These are phyloP conservation scores for Capsella rubella DNA, from an alignment of 441 rosid species.

Conservation along the genomic window DNA sequence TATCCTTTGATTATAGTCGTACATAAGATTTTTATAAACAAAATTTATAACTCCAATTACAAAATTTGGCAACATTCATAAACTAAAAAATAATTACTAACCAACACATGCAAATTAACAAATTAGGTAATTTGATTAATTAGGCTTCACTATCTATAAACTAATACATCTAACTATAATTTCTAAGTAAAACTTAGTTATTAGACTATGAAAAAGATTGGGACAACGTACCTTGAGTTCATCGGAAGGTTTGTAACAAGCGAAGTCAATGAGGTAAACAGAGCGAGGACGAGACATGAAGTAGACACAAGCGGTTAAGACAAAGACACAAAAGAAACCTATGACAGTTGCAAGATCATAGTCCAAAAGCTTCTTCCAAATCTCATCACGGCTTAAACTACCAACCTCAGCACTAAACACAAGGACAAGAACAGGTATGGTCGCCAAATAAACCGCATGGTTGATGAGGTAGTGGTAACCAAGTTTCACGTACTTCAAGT, in stretches of 20 bases:
- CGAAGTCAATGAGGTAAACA: constrained; percentile 80
- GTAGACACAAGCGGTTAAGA: constrained; percentile 72
- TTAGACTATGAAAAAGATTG: neutral
- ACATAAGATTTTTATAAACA: neutral
- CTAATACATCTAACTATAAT: neutral
- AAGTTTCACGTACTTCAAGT: constrained; percentile 86
- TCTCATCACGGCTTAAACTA: constrained; percentile 75
- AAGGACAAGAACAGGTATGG: constrained; percentile 75
- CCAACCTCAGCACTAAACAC: constrained; percentile 90
- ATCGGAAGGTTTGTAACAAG: constrained; percentile 81
- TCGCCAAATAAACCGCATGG: constrained; percentile 87
- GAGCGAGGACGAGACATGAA: constrained; percentile 87
- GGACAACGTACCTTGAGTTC: constrained; percentile 69
- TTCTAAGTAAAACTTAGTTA: neutral
- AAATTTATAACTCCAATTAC: no score
- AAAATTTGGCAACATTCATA: no score
- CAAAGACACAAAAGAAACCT: constrained; percentile 65
- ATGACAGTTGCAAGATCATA: constrained; percentile 78
- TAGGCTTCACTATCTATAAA: neutral
- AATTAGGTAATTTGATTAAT: neutral
- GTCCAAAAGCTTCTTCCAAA: constrained; percentile 83
- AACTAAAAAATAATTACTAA: neutral
- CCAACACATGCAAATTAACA: neutral
- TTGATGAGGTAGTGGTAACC: constrained; percentile 89
- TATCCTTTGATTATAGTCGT: neutral